Percentiles rank a stretch among this genome's conserved stretches.
These are phyloP conservation scores for Globisporangium paroecandrum DNA, from an alignment of 352 stramenopile genomes.

Conservation along the genomic window DNA sequence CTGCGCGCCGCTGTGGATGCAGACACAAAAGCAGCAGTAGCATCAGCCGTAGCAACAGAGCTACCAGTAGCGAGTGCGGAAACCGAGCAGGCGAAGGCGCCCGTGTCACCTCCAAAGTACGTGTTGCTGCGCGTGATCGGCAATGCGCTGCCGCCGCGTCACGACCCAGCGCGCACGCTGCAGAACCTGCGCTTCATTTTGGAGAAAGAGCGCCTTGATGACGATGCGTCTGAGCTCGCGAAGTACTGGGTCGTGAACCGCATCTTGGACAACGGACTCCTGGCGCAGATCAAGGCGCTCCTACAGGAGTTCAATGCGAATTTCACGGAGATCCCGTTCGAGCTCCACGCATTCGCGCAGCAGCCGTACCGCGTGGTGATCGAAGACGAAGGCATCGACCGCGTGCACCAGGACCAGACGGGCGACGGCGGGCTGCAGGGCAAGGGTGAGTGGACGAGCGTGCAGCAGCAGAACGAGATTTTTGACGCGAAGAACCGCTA, in stretches of 20 bases:
- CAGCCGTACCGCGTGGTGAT: slow-evolving; percentile 38
- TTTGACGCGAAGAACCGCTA: slow-evolving; percentile 54
- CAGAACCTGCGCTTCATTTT: slow-evolving; percentile 48
- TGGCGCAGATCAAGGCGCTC: slow-evolving; percentile 28
- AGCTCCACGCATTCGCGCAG: slow-evolving; percentile 29
- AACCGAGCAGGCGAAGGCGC: background rate
- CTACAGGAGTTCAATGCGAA: slow-evolving; percentile 29
- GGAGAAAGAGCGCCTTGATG: slow-evolving; percentile 44
- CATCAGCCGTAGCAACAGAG: background rate
- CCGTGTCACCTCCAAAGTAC: slow-evolving; percentile 21
- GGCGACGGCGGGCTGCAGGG: background rate
- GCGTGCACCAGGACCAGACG: slow-evolving; percentile 23
- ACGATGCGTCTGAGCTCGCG: slow-evolving; percentile 18
- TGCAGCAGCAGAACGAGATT: slow-evolving; percentile 31
- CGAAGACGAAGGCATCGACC: slow-evolving; percentile 36
- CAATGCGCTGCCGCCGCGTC: slow-evolving; percentile 52
- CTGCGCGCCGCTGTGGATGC: background rate
- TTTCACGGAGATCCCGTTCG: slow-evolving; percentile 45
- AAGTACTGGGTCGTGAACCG: slow-evolving; percentile 59
- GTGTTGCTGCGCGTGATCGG: slow-evolving; percentile 40
- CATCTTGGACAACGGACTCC: slow-evolving; percentile 28
- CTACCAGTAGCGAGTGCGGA: background rate
- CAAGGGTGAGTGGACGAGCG: slow-evolving; percentile 30
- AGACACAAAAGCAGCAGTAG: background rate
- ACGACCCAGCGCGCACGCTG: slow-evolving; percentile 36